These are phyloP conservation scores for Fennellomyces sp. DNA, from an alignment of 371 early-diverging fungal species.

Conservation along the genomic window DNA sequence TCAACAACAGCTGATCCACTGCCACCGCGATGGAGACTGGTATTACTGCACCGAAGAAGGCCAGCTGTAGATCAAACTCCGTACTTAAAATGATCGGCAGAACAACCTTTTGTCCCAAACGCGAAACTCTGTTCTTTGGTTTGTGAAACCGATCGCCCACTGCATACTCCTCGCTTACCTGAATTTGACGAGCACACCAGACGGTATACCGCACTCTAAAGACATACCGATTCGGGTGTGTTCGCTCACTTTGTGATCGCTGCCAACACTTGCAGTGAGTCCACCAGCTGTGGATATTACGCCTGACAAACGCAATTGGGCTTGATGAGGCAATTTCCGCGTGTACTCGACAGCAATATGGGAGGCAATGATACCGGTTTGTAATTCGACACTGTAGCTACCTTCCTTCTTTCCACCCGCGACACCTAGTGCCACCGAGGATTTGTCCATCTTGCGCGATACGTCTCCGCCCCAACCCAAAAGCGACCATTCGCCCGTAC, in stretches of 20 bases:
- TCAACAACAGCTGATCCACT: slow-evolving; percentile 69
- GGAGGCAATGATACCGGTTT: slow-evolving; percentile 57
- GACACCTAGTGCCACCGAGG: slow-evolving; percentile 66
- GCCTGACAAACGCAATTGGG: slow-evolving; percentile 34
- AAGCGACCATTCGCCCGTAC: slow-evolving; percentile 74
- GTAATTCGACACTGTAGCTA: slow-evolving; percentile 60
- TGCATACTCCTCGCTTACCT: slow-evolving; percentile 44
- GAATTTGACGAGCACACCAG: slow-evolving; percentile 76
- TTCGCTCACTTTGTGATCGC: slow-evolving; percentile 66
- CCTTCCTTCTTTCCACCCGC: slow-evolving; percentile 52
- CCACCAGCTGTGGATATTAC: slow-evolving; percentile 58
- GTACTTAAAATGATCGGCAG: slow-evolving; percentile 84
- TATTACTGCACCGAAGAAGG: slow-evolving; percentile 66
- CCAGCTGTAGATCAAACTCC: slow-evolving; percentile 69
- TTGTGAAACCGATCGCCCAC: background rate
- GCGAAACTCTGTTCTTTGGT: slow-evolving; percentile 64
- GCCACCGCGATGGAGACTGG: slow-evolving; percentile 69
- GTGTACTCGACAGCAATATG: slow-evolving; percentile 52
- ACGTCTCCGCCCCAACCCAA: slow-evolving; percentile 65
- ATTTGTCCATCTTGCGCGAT: slow-evolving; percentile 53
- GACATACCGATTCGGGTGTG: slow-evolving; percentile 75
- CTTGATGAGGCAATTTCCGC: slow-evolving; percentile 38
- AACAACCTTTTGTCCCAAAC: slow-evolving; percentile 83
- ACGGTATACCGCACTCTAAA: slow-evolving; percentile 74
- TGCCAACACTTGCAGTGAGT: slow-evolving; percentile 54